Evolutionary conservation across 2,329 filamentous ascomycete genomes (phyloP).

Genomic region (Didymella arachidicola): DNA sequence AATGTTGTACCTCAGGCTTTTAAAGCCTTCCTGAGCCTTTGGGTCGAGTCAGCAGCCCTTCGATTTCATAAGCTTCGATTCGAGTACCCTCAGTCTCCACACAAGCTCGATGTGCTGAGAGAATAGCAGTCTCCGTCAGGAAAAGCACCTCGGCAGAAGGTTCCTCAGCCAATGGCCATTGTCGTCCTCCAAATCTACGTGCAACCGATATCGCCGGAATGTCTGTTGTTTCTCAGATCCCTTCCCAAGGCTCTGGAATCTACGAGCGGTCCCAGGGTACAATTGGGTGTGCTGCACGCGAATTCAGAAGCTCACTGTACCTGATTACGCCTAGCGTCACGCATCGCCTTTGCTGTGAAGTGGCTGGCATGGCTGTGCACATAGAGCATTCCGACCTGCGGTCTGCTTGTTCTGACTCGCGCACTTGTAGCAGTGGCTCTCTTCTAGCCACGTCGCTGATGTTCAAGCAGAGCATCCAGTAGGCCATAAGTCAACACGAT

Average conservation of each 20-base stretch:
- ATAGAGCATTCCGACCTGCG: background rate
- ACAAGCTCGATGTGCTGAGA: background rate
- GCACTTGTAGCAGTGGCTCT: background rate
- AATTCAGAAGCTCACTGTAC: too few relatives aligned
- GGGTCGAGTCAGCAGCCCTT: background rate
- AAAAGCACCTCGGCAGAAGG: background rate
- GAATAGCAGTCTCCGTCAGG: background rate
- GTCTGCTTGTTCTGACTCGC: background rate
- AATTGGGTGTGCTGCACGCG: background rate
- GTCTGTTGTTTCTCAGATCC: background rate
- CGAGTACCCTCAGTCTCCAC: background rate
- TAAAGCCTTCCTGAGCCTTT: background rate
- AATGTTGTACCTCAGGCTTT: background rate
- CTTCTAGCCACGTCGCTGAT: background rate
- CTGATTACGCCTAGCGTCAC: background rate
- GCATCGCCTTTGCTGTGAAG: background rate
- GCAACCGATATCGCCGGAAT: background rate
- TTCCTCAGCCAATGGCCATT: background rate
- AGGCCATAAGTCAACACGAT: background rate
- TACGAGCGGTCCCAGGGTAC: background rate
- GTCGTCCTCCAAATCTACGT: background rate
- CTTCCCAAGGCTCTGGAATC: background rate
- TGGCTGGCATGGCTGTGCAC: background rate
- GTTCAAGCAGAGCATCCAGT: background rate
- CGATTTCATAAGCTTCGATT: background rate